Base-by-base conservation (phyloP, 208 protist genomes). In the Leishmania martiniquensis region DNA sequence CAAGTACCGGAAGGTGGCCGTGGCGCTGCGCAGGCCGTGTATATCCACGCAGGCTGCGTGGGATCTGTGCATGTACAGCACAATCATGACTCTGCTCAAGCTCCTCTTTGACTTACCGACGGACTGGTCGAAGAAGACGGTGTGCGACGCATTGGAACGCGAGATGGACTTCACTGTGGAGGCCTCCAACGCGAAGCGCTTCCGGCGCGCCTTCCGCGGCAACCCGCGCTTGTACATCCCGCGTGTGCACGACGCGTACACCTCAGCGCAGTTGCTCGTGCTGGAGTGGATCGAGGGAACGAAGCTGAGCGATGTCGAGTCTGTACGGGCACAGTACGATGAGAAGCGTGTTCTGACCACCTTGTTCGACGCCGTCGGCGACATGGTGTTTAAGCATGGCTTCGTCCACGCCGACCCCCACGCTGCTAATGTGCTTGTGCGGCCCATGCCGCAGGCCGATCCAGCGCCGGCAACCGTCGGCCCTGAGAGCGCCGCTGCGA, bases 351-450 rank as follows among this genome's bases (percentile, higher is more conserved):
- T 96, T 68, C 78, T 97, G 29, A 84, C 77, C 25, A 92, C 81
- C 17, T 34, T 99, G 44, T 93, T 98, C 54, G 90, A 98, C 20
- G 85, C 91, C 1, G 98, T 98, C 82, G 89, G 92, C 10, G 87
- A 98, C 57, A 96, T 98, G 89, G 97, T 99, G n/a, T 99, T 99
- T 71, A 85, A 96, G 17, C 76, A 95, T 67, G 96, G 96, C 59
- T 99, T 98, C 78, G 87, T 99, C 5, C 98, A 99, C 83, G 93
- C 91, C 74, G 96, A 99, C 63, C 93, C 94, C 32, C 97, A 99
- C 81, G 95, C 91, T 3, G 97, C 96, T 22, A 99, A 99, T 85
- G 85, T 99, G 55, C 76, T 99, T 17, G 89, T 98, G 42, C 87
- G 95, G 4, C 76, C 72, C n/a, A 49, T 47, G 57, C 83, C 88